Base-by-base conservation (phyloP, 2,329 filamentous ascomycete species). In the Orbilia oligospora region DNA sequence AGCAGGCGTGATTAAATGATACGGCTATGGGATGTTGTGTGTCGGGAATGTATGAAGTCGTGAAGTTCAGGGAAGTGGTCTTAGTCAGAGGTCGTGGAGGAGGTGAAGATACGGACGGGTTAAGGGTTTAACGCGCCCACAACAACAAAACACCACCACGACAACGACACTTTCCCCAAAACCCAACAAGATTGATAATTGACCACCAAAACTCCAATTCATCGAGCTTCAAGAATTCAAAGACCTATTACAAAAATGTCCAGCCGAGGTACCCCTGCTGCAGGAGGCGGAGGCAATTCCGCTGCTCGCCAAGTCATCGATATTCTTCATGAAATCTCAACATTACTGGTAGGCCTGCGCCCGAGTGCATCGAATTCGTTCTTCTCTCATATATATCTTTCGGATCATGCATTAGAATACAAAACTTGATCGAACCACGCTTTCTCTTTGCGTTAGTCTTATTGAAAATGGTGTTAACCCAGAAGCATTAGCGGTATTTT, bases 401-500 rank as follows among this genome's bases (percentile, higher is more conserved):
- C 9, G 9, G 10, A 36, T 9, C 1, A 36, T 36, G 5, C 33
- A 36, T 12, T 77, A 98, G 95, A 97, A 98, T 86, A 97, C 95
- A 80, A 90, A 97, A 80, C 90, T 99, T 55, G 94, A 97, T 84
- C 91, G 95, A 36, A 91, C 94, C 68, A 94, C 94, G 20, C 87
- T 99, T 18, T 97, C 94, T 2, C 93, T 97, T 80, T 99, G 96
- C 85, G 95, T 98, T 77, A 97, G 94, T 68, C 89, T 99, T 84
- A 97, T 99, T 82, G 96, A 99, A 85, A 97, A 97, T 83, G 96
- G 96, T 14, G 93, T 98, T 33, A 97, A 97, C 83, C 96, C 96
- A 0, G 95, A 98, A 84, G 96, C 95, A 0, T 87, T 99, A 36
- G 94, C 95, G 24, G 96, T 98, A 88, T 83, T 93, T n/a, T 86